Conservation (phyloP, 2,329 filamentous ascomycete species). For the Neoscytalidium dimidiatum region DNA sequence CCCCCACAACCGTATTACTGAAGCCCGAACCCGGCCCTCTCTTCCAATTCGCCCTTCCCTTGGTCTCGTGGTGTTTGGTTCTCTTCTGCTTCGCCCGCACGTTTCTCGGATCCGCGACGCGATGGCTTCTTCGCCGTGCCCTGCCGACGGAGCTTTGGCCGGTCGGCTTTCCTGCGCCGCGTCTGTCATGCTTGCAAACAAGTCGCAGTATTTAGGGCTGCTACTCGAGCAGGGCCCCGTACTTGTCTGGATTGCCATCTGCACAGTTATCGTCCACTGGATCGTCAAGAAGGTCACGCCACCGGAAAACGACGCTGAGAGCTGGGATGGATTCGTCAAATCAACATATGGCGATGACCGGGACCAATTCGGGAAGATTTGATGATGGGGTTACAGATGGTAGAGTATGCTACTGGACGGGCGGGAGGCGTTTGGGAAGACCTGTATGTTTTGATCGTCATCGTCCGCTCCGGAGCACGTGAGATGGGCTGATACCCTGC, state of each 20-base stretch:
- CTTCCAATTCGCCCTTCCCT: background rate
- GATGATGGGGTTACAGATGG: background rate
- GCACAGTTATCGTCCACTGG: conserved; percentile 4
- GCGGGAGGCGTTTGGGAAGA: background rate
- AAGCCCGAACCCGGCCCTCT: background rate
- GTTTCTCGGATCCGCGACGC: background rate
- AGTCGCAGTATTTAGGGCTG: background rate
- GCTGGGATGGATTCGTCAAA: conserved; percentile 14
- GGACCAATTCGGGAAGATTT: background rate
- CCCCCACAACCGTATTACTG: background rate
- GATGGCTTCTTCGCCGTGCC: conserved; percentile 5
- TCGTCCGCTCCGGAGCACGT: background rate
- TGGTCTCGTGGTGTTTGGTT: background rate
- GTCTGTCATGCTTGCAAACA: background rate
- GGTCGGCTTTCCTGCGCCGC: conserved; percentile 5
- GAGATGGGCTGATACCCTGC: background rate
- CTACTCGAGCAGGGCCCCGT: conserved; percentile 3
- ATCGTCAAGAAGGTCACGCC: conserved; percentile 13
- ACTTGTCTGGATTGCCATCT: conserved; percentile 2
- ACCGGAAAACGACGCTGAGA: conserved; percentile 15
- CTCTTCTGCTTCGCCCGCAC: background rate
- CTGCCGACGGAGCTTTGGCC: conserved; percentile 1
- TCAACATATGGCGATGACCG: conserved; percentile 16
- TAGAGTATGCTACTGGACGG: background rate
- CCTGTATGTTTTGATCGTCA: background rate